Evolutionary conservation across 306 rosid species (phyloP).

Genomic region (Quercus parvula): DNA sequence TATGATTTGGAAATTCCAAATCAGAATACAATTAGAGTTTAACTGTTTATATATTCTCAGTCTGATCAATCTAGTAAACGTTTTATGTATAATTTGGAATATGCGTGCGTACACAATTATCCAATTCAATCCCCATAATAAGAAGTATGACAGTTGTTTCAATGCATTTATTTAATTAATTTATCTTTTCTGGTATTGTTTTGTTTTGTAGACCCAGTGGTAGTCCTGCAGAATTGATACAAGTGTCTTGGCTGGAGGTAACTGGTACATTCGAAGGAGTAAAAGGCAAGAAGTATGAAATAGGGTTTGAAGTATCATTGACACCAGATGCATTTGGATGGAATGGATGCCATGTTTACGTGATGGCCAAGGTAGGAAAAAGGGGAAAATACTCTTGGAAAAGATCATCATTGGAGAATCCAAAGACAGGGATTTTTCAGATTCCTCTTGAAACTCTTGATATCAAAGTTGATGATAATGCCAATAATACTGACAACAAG

Average conservation of each 20-base stretch:
- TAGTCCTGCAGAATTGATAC: conserved; percentile 29
- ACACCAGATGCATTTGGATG: conserved; percentile 60
- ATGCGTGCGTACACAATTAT: too few relatives aligned
- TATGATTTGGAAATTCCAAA: too few relatives aligned
- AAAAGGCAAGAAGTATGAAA: fast-evolving
- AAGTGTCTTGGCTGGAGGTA: conserved; percentile 85
- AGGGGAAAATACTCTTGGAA: conserved; percentile 4
- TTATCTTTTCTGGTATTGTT: neutral
- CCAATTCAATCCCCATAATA: too few relatives aligned
- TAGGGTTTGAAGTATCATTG: conserved; percentile 28
- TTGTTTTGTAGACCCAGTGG: neutral
- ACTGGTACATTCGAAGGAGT: fast-evolving
- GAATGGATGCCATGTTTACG: conserved; percentile 35
- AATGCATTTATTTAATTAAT: too few relatives aligned
- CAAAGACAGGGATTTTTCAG: fast-evolving
- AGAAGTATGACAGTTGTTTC: too few relatives aligned
- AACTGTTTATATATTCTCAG: too few relatives aligned
- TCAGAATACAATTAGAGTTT: too few relatives aligned
- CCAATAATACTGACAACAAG: neutral
- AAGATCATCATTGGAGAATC: neutral
- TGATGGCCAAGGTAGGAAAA: conserved; percentile 78
- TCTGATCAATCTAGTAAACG: too few relatives aligned
- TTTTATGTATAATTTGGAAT: too few relatives aligned
- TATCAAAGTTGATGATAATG: fast-evolving
- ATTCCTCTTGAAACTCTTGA: neutral